Conservation (phyloP, 2,329 filamentous ascomycete genomes). For the Aspergillus pseudonomiae region DNA sequence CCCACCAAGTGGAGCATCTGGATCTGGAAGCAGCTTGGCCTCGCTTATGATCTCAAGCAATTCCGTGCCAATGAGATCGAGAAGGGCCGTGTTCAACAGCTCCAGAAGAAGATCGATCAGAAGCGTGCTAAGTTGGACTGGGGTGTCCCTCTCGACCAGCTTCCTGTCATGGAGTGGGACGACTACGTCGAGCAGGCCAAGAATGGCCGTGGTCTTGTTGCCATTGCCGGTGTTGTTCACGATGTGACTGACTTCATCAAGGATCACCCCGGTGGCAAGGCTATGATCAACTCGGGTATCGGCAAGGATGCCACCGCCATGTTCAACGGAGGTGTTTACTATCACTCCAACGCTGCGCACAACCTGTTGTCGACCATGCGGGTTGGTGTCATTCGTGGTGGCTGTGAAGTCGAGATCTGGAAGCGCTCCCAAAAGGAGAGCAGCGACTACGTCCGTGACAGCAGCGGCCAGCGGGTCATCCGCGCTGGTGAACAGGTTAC, state of each 20-base stretch:
- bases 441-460: conserved; percentile 77
- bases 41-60: conserved; percentile 85
- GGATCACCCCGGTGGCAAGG: conserved; percentile 87
- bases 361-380: conserved; percentile 87
- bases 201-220: conserved; percentile 75
- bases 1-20: conserved; percentile 90
- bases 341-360: conserved; percentile 87
- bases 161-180: conserved; percentile 85
- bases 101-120: conserved; percentile 91
- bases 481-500: conserved; percentile 85
- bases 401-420: conserved; percentile 91
- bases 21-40: conserved; percentile 79
- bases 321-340: conserved; percentile 90
- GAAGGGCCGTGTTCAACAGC: conserved; percentile 84
- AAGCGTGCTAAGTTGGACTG: conserved; percentile 81
- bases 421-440: conserved; percentile 83
- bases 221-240: conserved; percentile 82
- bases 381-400: conserved; percentile 81
- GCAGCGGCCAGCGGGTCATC: conserved; percentile 77
- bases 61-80: conserved; percentile 92
- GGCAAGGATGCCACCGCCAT: conserved; percentile 88
- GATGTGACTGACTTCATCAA: conserved; percentile 83
- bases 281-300: conserved; percentile 78
- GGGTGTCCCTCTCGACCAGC: conserved; percentile 81
- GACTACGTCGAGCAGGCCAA: conserved; percentile 78